A percentile compares a stretch with the other conserved stretches of the same genome.
These are phyloP conservation scores for Macrophomina phaseolina DNA, from an alignment of 2,329 filamentous ascomycete genomes.

Conservation along the genomic window DNA sequence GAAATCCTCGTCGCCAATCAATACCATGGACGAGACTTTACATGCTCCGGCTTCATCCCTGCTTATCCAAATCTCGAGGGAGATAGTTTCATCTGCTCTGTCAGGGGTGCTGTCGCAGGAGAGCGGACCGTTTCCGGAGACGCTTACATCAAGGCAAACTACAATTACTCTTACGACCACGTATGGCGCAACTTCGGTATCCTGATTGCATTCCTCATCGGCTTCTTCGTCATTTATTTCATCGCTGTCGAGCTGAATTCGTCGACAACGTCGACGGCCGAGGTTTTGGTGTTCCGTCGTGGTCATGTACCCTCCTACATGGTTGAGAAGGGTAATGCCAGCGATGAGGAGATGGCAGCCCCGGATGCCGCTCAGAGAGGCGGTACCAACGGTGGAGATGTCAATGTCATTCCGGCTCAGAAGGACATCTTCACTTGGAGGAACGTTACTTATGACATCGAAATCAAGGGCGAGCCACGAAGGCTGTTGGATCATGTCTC, in stretches of 20 bases:
- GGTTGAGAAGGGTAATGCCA: constrained; percentile 30
- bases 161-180: constrained; percentile 42
- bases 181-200: constrained; percentile 71
- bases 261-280: constrained; percentile 55
- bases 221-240: background rate
- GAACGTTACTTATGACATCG: constrained; percentile 60
- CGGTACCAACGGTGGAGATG: background rate
- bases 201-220: constrained; percentile 62
- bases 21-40: constrained; percentile 45
- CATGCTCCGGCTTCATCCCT: constrained; percentile 56
- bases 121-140: constrained; percentile 46
- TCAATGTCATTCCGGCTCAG: background rate
- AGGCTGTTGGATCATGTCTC: constrained; percentile 60
- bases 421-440: constrained; percentile 69
- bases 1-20: constrained; percentile 83
- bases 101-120: constrained; percentile 50
- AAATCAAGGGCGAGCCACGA: constrained; percentile 63
- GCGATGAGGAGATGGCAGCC: constrained; percentile 43
- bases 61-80: constrained; percentile 33
- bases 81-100: constrained; percentile 45
- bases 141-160: constrained; percentile 39
- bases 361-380: constrained; percentile 28
- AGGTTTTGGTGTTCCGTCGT: constrained; percentile 68
- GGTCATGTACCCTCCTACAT: constrained; percentile 42
- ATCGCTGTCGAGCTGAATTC: background rate